A percentile compares a stretch with the other conserved stretches of the same genome.
These are phyloP conservation scores for Neltuma alba DNA, from an alignment of 306 rosid species.

Conservation along the genomic window DNA sequence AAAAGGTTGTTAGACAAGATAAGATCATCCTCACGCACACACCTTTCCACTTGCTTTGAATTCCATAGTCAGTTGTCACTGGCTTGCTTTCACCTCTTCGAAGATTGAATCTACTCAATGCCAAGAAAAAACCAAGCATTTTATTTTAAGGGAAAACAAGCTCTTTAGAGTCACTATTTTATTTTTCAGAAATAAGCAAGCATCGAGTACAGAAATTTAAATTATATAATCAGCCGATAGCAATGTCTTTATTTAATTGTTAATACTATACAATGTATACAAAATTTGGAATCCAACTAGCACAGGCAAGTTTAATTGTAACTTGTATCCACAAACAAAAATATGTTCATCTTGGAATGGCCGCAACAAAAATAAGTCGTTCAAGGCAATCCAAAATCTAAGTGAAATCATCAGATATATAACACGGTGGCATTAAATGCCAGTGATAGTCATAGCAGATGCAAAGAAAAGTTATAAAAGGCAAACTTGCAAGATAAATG, in stretches of 20 bases:
- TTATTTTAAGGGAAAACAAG: too few relatives aligned
- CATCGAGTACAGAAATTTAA: too few relatives aligned
- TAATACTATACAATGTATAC: neutral
- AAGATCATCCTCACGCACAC: too few relatives aligned
- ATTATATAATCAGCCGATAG: too few relatives aligned
- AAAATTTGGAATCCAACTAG: neutral
- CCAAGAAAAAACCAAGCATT: too few relatives aligned
- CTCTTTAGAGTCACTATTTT: too few relatives aligned
- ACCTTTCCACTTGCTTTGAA: too few relatives aligned
- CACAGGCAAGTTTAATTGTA: neutral
- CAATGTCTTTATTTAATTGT: neutral
- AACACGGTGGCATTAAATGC: neutral
- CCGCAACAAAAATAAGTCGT: neutral
- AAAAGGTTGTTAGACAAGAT: too few relatives aligned
- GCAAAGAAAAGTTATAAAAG: neutral
- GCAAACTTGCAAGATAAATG: conserved; percentile 67
- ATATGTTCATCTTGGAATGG: neutral
- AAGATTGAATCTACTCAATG: too few relatives aligned
- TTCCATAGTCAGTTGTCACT: too few relatives aligned
- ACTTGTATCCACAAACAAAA: neutral
- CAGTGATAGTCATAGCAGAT: conserved; percentile 2
- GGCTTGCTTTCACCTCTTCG: too few relatives aligned
- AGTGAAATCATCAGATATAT: neutral
- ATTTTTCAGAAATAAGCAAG: too few relatives aligned
- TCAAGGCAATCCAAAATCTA: conserved; percentile 2